These are phyloP conservation scores for Sporothrix curviconia DNA, from an alignment of 2,329 filamentous ascomycete species.

Conservation along the genomic window DNA sequence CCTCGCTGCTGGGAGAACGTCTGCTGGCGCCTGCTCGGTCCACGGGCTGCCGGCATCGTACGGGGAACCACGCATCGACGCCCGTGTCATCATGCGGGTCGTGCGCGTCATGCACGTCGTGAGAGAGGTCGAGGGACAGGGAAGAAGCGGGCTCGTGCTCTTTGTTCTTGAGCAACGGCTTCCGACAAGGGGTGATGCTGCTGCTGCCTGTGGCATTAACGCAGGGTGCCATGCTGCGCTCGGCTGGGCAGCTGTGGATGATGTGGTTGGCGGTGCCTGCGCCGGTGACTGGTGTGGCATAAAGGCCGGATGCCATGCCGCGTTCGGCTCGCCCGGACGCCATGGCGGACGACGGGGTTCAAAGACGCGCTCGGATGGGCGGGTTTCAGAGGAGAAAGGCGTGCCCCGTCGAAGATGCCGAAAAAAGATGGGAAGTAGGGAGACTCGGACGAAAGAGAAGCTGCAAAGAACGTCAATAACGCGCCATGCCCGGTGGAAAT, in stretches of 20 bases:
- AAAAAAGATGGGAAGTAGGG: too few species aligned
- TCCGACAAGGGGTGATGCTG: neutral
- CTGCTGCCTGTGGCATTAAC: neutral
- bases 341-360: too few species aligned
- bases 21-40: constrained; percentile 11
- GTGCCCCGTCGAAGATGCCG: neutral
- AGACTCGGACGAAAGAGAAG: neutral
- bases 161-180: neutral
- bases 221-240: too few species aligned
- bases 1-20: too few species aligned
- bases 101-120: neutral
- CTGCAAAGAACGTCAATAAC: constrained; percentile 9
- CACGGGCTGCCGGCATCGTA: constrained; percentile 25
- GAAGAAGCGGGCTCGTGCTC: neutral
- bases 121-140: neutral
- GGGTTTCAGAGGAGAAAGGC: neutral
- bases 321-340: constrained; percentile 35
- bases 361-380: too few species aligned
- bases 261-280: constrained; percentile 19
- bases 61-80: constrained; percentile 27
- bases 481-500: constrained; percentile 2
- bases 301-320: constrained; percentile 46
- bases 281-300: too few species aligned
- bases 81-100: constrained; percentile 7
- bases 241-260: too few species aligned